Evolutionary conservation across 2,329 filamentous ascomycete species (phyloP), one percentile per base, ranked within the genome.

Genomic region (Elsinoe necatrix): DNA sequence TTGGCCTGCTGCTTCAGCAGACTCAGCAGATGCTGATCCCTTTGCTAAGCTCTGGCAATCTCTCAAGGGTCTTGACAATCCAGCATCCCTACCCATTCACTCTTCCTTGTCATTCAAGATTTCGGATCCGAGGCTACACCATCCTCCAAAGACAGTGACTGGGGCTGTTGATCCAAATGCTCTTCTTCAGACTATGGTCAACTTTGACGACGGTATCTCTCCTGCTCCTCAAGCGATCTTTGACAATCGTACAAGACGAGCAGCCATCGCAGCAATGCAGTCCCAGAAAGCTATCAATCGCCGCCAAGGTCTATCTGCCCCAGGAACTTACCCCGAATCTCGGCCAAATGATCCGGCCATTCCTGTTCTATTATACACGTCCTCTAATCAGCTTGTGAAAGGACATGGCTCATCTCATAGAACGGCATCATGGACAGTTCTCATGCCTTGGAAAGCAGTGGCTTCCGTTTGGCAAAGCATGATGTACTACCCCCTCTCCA

Each of bases 401-500:
- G 43, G 18, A 4, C 43, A 27, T 7, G 21, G 12, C 4, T 12
- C 29, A n/a, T 39, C 48, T 14, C 48, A 52, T 5, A 57, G 76
- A 1, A 83, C 86, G 48, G 85, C 86, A 0, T 84, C 78, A 0
- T 97, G 90, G 89, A 93, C 85, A 0, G 68, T 97, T 1, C 76
- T 97, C 21, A 78, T 93, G 2, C 93, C 93, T 0, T 96, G 92
- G 89, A 90, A 88, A 67, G 95, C 88, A 64, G 86, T 97, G 34
- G 76, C 83, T 34, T 82, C 89, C 0, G 77, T 96, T 29, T 98
- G 93, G 93, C 86, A 92, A 64, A 84, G 82, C 47, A 72, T 97
- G 12, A 85, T 95, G 72, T 89, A 89, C 66, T 89, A 85, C 59
- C 88, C 89, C 0, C 76, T 95, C 0, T 86, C 84, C 0, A 86